A percentile compares a stretch with the other conserved stretches of the same genome.
phyloP scores from a whole-genome alignment of 2,329 filamentous ascomycete species.

The Ustulina deusta region DNA sequence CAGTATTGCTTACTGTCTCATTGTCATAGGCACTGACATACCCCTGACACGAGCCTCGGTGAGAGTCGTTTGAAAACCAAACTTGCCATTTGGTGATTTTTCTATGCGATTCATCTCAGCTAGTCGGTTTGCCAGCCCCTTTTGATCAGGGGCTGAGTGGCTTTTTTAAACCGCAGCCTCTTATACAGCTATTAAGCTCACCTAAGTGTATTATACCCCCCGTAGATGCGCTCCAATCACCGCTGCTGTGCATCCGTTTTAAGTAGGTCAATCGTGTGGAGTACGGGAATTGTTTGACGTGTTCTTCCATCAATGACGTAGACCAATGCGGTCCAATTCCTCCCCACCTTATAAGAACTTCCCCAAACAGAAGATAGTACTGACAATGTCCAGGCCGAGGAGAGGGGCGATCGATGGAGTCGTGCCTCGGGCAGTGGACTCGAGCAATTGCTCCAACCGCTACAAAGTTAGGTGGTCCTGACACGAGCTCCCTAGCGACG shows the following conservation, averaged over 20 bases:
- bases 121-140: too few species aligned
- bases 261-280: conserved; percentile 9
- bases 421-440: not conserved
- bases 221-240: conserved; percentile 31
- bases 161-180: too few species aligned
- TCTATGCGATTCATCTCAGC: too few species aligned
- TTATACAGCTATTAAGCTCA: conserved; percentile 14
- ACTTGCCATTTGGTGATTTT: too few species aligned
- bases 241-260: not conserved
- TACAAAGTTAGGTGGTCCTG: not conserved
- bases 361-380: not conserved
- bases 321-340: not conserved
- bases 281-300: not conserved
- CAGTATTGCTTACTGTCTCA: too few species aligned
- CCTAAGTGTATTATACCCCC: not conserved
- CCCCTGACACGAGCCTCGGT: too few species aligned
- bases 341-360: conserved; percentile 5
- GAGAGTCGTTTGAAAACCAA: too few species aligned
- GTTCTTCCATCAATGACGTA: conserved; percentile 23
- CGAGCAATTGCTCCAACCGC: conserved; percentile 1
- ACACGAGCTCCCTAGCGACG: not conserved
- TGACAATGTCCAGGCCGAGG: not conserved
- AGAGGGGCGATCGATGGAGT: not conserved
- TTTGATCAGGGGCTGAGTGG: too few species aligned
- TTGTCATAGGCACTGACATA: too few species aligned